Evolutionary conservation across 1,284 basidiomycete genomes (phyloP).

Genomic region (Cystobasidium slooffiae): DNA sequence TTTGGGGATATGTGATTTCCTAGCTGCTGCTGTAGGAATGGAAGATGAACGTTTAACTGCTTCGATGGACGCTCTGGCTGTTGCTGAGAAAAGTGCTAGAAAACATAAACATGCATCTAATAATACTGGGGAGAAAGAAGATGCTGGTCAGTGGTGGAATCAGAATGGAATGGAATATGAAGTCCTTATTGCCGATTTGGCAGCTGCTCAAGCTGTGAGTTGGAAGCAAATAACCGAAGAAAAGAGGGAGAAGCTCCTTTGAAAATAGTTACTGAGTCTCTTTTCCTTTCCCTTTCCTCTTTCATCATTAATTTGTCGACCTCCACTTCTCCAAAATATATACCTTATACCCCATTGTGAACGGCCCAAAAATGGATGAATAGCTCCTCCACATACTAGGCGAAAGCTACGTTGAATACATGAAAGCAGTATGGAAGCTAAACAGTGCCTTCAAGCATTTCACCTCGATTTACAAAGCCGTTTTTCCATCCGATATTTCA

Average conservation of each 20-base stretch:
- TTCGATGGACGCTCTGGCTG: slow-evolving; percentile 45
- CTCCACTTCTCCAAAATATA: too few relatives aligned
- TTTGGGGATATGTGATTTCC: slow-evolving; percentile 48
- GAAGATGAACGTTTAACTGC: slow-evolving; percentile 47
- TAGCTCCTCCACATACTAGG: slow-evolving; percentile 48
- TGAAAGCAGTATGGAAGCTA: slow-evolving; percentile 50
- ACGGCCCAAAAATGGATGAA: not conserved
- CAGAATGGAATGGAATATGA: slow-evolving; percentile 49
- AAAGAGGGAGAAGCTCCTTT: not conserved
- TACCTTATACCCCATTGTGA: too few relatives aligned
- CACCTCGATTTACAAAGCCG: slow-evolving; percentile 43
- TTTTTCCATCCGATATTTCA: slow-evolving; percentile 48
- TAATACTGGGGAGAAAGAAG: slow-evolving; percentile 30
- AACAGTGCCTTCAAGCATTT: slow-evolving; percentile 49
- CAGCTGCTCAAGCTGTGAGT: slow-evolving; percentile 46
- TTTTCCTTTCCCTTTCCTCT: not conserved
- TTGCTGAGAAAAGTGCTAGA: slow-evolving; percentile 44
- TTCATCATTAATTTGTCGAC: too few relatives aligned
- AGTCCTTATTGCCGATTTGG: slow-evolving; percentile 49
- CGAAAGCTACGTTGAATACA: slow-evolving; percentile 48
- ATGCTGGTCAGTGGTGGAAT: slow-evolving; percentile 44
- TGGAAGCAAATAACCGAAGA: not conserved
- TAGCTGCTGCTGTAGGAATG: slow-evolving; percentile 47
- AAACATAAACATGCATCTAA: slow-evolving; percentile 32
- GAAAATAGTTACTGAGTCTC: not conserved